Base-by-base conservation (phyloP, 129 eudicot species). In the Centella asiatica region DNA sequence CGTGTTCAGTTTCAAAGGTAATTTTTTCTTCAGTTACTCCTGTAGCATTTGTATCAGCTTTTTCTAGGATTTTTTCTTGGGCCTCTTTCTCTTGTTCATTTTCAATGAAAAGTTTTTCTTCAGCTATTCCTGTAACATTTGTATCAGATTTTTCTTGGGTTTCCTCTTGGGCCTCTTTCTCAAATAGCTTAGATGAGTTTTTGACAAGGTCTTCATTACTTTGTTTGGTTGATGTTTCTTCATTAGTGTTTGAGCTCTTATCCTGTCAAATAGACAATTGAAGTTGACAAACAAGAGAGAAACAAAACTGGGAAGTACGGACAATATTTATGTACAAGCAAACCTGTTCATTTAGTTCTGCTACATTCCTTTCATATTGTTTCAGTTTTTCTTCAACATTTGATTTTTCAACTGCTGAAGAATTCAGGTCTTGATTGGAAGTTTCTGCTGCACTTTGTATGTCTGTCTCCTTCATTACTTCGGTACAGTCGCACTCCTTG, bases 331-430 rank as follows among this genome's bases (percentile, higher is more conserved):
- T 7, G 29, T 14, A 63, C 24, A 47, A 45, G 13, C 68, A 44
- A 9, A 64, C 68, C 59, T 68, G 65, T 40, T 57, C 55, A 45
- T 32, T 55, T 48, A 66, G 37, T 53, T 54, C 65, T 36, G 26
- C 22, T 5, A 4, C 59, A 34, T 50, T 56, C 26, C 60, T 44
- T 46, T 69, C 72, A 56, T 50, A 51, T 65, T 78, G 73, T 51
- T 78, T 40, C 5, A 70, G 23, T 27, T 22, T 4, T 31, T 62
- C 62, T 28, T 36, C 72, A 57, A 44, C 68, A 1, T 40, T 42
- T 70, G 53, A 25, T 31, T 49, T 57, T 64, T 20, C 44, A 31
- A 7, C 40, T 33, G 36, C 66, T 53, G 69, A 27, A 53, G 37
- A 46, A 60, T 52, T 59, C 61, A 34, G 49, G 49, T 20, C 46